phyloP scores from a whole-genome alignment of 139 green algal genomes.

The Spirogloea muscicola region DNA sequence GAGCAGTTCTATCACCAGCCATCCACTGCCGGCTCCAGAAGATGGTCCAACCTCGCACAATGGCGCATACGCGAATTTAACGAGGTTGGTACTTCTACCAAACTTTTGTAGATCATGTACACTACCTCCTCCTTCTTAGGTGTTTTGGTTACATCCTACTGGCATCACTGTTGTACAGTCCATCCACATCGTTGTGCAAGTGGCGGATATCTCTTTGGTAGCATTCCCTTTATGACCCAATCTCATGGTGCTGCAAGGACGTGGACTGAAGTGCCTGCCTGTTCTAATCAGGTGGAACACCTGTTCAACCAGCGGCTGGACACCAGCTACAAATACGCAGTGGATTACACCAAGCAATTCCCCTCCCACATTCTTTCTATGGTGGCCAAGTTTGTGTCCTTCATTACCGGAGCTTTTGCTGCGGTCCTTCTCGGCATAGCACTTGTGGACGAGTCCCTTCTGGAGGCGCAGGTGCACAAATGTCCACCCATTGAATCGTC shows the following conservation, averaged over 20 bases:
- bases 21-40: constrained; percentile 25
- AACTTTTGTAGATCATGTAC: background rate
- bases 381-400: constrained; percentile 74
- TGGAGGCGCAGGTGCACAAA: constrained; percentile 51
- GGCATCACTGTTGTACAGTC: too few species aligned
- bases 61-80: constrained; percentile 92
- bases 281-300: constrained; percentile 75
- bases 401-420: constrained; percentile 79
- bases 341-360: constrained; percentile 87
- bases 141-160: too few species aligned
- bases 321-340: constrained; percentile 66
- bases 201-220: background rate
- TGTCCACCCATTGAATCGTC: too few species aligned
- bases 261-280: background rate
- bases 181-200: background rate
- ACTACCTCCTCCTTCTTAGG: background rate
- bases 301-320: constrained; percentile 75
- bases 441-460: constrained; percentile 49
- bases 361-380: constrained; percentile 68
- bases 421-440: constrained; percentile 47
- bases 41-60: constrained; percentile 53
- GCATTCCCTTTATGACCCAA: background rate
- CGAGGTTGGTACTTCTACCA: constrained; percentile 58
- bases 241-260: background rate
- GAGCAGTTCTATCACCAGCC: constrained; percentile 88